Evolutionary conservation across 345 rosid species (phyloP).

Genomic region (Noccaea bulbosa): DNA sequence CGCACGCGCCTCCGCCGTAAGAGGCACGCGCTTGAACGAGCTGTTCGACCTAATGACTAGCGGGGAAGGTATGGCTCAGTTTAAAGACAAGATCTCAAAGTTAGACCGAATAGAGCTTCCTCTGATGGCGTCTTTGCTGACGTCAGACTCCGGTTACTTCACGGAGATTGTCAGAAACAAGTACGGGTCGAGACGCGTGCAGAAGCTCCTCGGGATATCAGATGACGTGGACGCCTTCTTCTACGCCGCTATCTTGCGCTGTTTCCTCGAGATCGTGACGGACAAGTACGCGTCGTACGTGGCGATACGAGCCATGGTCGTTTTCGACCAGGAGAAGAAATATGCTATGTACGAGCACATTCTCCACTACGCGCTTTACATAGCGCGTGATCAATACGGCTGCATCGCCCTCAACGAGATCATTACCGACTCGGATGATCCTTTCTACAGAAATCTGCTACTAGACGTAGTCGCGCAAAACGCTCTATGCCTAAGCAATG

Average conservation of each 20-base stretch:
- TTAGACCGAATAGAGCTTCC: neutral
- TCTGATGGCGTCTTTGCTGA: neutral
- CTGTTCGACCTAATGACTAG: slow-evolving; percentile 25
- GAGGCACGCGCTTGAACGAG: neutral
- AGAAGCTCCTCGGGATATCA: slow-evolving; percentile 28
- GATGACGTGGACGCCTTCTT: slow-evolving; percentile 13
- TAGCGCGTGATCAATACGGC: slow-evolving; percentile 15
- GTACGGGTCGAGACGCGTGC: slow-evolving; percentile 22
- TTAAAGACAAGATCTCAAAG: neutral
- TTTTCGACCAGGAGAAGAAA: slow-evolving; percentile 8
- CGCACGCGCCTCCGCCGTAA: slow-evolving; percentile 21
- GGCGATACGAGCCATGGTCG: slow-evolving; percentile 29
- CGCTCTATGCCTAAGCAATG: slow-evolving; percentile 24
- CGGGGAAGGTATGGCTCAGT: neutral
- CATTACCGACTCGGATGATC: slow-evolving; percentile 9
- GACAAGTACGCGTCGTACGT: slow-evolving; percentile 28
- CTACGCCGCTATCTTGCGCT: slow-evolving; percentile 20
- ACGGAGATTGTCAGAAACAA: neutral
- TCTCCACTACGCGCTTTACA: slow-evolving; percentile 10
- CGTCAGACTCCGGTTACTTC: slow-evolving; percentile 28
- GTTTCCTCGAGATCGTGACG: slow-evolving; percentile 21
- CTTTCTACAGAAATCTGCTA: slow-evolving; percentile 1
- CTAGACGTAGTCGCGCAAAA: slow-evolving; percentile 4
- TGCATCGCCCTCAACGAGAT: slow-evolving; percentile 18
- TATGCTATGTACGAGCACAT: neutral